phyloP scores from a whole-genome alignment of 352 stramenopile genomes.

The Pseudoperonospora humuli region DNA sequence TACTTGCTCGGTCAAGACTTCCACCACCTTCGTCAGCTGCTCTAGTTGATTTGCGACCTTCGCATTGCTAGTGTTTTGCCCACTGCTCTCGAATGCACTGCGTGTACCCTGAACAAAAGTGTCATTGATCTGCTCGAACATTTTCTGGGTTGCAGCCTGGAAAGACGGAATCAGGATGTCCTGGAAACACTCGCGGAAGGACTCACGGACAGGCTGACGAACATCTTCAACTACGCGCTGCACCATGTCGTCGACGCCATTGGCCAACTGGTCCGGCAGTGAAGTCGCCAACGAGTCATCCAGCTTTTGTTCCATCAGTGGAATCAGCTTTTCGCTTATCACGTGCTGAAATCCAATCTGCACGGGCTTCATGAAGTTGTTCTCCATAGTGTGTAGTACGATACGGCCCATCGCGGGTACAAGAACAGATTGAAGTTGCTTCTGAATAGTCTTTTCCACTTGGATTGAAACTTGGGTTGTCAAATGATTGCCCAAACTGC shows the following conservation, averaged over 20 bases:
- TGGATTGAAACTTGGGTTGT: conserved; percentile 51
- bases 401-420: conserved; percentile 82
- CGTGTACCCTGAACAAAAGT: conserved; percentile 70
- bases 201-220: conserved; percentile 69
- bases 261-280: conserved; percentile 53
- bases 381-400: conserved; percentile 83
- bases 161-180: conserved; percentile 84
- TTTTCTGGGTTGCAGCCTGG: conserved; percentile 81
- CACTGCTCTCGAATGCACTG: conserved; percentile 50
- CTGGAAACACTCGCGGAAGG: conserved; percentile 81
- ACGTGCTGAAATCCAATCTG: conserved; percentile 72
- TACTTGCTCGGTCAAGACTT: conserved; percentile 54
- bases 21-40: conserved; percentile 55
- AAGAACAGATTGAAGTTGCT: conserved; percentile 74
- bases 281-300: conserved; percentile 47
- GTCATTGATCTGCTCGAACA: conserved; percentile 86
- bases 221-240: conserved; percentile 73
- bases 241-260: conserved; percentile 63
- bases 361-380: conserved; percentile 85
- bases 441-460: conserved; percentile 78
- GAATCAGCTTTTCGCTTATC: conserved; percentile 63
- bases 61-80: conserved; percentile 42
- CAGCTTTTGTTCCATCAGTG: conserved; percentile 67
- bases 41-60: conserved; percentile 55
- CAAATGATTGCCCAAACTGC: conserved; percentile 48